phyloP scores from a whole-genome alignment of 2,329 filamentous ascomycete genomes.

The Penicillium sp. region DNA sequence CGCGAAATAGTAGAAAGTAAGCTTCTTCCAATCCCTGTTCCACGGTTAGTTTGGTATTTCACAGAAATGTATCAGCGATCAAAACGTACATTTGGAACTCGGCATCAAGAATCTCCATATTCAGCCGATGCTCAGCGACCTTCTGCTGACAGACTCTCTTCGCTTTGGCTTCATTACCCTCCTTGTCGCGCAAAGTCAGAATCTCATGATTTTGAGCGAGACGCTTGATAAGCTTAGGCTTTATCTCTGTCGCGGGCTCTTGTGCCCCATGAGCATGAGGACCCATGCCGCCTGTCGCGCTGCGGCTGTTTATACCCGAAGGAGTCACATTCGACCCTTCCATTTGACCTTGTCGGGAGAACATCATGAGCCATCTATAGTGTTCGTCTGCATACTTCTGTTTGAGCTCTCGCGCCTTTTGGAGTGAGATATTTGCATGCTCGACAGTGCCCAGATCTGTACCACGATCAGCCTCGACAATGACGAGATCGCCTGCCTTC shows the following conservation, averaged over 20 bases:
- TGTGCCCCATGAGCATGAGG: conserved; percentile 72
- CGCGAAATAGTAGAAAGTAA: conserved; percentile 98
- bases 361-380: conserved; percentile 99
- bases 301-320: conserved; percentile 63
- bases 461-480: conserved; percentile 94
- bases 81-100: conserved; percentile 91
- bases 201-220: conserved; percentile 91
- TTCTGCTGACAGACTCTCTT: conserved; percentile 97
- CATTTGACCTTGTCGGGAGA: conserved; percentile 69
- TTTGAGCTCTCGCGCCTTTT: conserved; percentile 82
- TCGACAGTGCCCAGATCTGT: conserved; percentile 93
- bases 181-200: conserved; percentile 84
- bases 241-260: conserved; percentile 72
- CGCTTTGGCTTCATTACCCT: conserved; percentile 95
- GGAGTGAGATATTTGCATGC: conserved; percentile 81
- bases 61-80: background rate
- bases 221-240: conserved; percentile 95
- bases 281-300: conserved; percentile 75
- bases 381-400: conserved; percentile 92
- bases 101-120: conserved; percentile 98
- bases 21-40: conserved; percentile 91
- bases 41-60: conserved; percentile 1
- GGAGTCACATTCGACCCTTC: conserved; percentile 42
- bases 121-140: conserved; percentile 86
- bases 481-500: conserved; percentile 88